Percentiles rank a stretch among this genome's conserved stretches.
Conservation (phyloP, 495 filamentous ascomycete genomes). For the Aspergillus affinis region DNA sequence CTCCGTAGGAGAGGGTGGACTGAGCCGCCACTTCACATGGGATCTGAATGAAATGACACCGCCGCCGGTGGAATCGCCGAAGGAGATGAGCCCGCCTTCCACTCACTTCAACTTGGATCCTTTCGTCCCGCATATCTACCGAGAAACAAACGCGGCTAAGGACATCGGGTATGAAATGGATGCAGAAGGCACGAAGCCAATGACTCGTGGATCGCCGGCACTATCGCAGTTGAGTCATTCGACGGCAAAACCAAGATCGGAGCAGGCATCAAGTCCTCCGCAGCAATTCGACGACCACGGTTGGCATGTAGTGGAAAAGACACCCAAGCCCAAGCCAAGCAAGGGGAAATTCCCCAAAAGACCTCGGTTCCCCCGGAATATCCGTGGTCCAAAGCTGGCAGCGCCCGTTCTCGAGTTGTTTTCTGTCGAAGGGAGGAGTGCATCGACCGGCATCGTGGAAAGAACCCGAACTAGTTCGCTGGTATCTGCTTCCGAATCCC, state of each 20-base stretch:
- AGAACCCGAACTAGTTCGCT: slow-evolving; percentile 23
- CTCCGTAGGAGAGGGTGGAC: slow-evolving; percentile 36
- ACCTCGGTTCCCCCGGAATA: slow-evolving; percentile 27
- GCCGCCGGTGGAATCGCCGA: slow-evolving; percentile 36
- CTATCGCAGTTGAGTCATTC: slow-evolving; percentile 36
- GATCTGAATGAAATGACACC: slow-evolving; percentile 32
- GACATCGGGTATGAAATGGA: slow-evolving; percentile 49
- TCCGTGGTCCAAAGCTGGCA: slow-evolving; percentile 33
- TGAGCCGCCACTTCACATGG: slow-evolving; percentile 36
- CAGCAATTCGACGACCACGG: slow-evolving; percentile 25
- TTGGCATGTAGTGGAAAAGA: slow-evolving; percentile 42
- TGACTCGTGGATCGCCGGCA: slow-evolving; percentile 28
- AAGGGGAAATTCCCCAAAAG: slow-evolving; percentile 19
- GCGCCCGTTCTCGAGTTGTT: slow-evolving; percentile 36
- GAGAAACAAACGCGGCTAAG: slow-evolving; percentile 30
- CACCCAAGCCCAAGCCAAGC: slow-evolving; percentile 18
- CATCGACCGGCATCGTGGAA: slow-evolving; percentile 27
- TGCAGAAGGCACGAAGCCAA: slow-evolving; percentile 28
- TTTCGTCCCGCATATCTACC: slow-evolving; percentile 40
- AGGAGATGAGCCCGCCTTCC: slow-evolving; percentile 25
- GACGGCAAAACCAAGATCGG: slow-evolving; percentile 30
- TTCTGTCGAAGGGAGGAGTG: slow-evolving; percentile 34
- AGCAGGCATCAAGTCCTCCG: slow-evolving; percentile 30
- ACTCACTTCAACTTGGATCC: slow-evolving; percentile 32
- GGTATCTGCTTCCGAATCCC: slow-evolving; percentile 37